Evolutionary conservation across 78 protist genomes (phyloP).

Genomic region (Acrasis kona): DNA sequence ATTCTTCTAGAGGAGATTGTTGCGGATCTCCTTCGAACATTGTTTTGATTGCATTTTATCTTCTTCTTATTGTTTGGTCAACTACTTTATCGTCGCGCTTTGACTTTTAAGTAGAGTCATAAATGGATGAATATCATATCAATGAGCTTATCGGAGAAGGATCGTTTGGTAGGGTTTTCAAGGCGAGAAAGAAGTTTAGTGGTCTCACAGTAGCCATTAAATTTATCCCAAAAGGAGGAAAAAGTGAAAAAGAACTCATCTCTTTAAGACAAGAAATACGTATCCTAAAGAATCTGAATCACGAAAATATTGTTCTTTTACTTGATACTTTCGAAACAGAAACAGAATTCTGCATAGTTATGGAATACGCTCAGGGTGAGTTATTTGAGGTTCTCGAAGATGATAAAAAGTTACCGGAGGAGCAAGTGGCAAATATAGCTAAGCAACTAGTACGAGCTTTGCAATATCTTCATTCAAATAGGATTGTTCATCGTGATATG

Average conservation of each 20-base stretch:
- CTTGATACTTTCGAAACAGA: slow-evolving; percentile 67
- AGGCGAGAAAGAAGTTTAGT: slow-evolving; percentile 44
- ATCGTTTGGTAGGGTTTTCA: slow-evolving; percentile 75
- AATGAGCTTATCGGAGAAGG: slow-evolving; percentile 78
- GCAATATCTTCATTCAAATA: slow-evolving; percentile 69
- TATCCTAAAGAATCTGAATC: slow-evolving; percentile 46
- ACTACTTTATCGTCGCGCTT: too few species aligned
- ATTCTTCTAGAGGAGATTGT: too few species aligned
- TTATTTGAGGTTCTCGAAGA: slow-evolving; percentile 62
- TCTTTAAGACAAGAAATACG: slow-evolving; percentile 61
- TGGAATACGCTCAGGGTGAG: slow-evolving; percentile 55
- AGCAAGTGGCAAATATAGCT: slow-evolving; percentile 46
- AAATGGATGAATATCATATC: slow-evolving; percentile 42
- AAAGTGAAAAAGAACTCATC: slow-evolving; percentile 48
- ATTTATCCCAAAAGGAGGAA: slow-evolving; percentile 57
- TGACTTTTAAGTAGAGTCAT: too few species aligned
- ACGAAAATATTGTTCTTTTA: slow-evolving; percentile 66
- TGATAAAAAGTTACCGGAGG: slow-evolving; percentile 57
- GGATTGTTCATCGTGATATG: slow-evolving; percentile 82
- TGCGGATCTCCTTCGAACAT: too few species aligned
- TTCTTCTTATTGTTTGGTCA: too few species aligned
- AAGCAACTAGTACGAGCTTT: slow-evolving; percentile 63
- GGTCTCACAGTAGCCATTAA: slow-evolving; percentile 72
- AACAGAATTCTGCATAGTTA: slow-evolving; percentile 33
- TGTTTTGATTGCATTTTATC: too few species aligned